Evolutionary conservation across 345 rosid genomes (phyloP), one percentile per base, ranked within the genome.

Genomic region (Punica granatum): DNA sequence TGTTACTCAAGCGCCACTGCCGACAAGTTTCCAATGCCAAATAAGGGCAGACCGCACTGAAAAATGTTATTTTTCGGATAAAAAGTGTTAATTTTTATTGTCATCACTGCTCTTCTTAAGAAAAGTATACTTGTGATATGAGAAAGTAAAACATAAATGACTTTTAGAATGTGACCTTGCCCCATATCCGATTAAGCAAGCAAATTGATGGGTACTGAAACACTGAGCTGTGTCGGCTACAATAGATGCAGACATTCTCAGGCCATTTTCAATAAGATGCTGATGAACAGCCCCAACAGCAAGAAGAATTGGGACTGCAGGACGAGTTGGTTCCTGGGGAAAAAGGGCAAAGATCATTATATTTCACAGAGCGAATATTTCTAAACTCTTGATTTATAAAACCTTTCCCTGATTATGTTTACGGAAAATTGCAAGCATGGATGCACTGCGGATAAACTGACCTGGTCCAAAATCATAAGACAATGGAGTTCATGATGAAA

Each of bases 211-310:
- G 6, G 99, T 94, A 76, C 97, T 94, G 82, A 94, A 94, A 78
- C 99, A 94, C 75, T 94, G 99, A 36, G 97, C 97, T 34, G 96
- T 94, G 68, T 94, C 97, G 36, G 93, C 97, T 64, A 94, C 82
- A 61, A 94, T 88, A 66, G 97, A 94, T 76, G 95, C 89, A 67
- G 95, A 91, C 96, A 88, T 89, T 56, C 99, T 81, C 78, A 91
- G 74, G 61, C 99, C 97, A 73, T 94, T 94, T 78, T 94, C 92
- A 77, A 94, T 91, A 75, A 94, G 99, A 86, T 94, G 99, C 76
- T 94, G 99, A 81, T 91, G 99, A 65, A 94, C 90, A 37, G 99
- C 92, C 23, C 97, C 99, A 64, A 94, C 97, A 69, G 99, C 97
- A 79, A 94, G 87, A 78, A 94, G 87, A 72, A 94, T 86, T n/a